Evolutionary conservation across 2,329 filamentous ascomycete genomes (phyloP).

Genomic region (Botryotinia globosa): DNA sequence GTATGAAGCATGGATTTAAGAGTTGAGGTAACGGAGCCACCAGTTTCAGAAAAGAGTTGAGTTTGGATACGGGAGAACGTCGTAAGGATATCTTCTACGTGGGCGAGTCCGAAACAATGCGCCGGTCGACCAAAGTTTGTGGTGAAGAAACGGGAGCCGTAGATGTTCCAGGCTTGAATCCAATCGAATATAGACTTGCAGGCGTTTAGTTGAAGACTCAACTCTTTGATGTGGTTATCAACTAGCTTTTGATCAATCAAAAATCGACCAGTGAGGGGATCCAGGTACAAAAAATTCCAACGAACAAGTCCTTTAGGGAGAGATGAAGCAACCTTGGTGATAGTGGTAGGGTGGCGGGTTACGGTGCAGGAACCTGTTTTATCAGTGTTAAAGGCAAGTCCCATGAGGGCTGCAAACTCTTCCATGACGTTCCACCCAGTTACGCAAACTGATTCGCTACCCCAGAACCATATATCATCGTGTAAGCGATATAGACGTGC

Average conservation of each 20-base stretch:
- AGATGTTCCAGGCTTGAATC: conserved; percentile 58
- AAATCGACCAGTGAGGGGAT: conserved; percentile 47
- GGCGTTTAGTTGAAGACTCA: conserved; percentile 51
- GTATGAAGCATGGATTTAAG: conserved; percentile 48
- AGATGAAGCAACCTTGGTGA: conserved; percentile 22
- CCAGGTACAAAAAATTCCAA: conserved; percentile 57
- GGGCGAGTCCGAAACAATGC: conserved; percentile 50
- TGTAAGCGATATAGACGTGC: conserved; percentile 58
- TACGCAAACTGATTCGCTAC: conserved; percentile 49
- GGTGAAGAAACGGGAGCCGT: conserved; percentile 53
- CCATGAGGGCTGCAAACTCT: conserved; percentile 52
- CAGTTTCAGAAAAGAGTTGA: conserved; percentile 44
- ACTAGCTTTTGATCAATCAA: conserved; percentile 53
- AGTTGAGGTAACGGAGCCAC: conserved; percentile 46
- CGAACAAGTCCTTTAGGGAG: conserved; percentile 52
- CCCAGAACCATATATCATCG: conserved; percentile 68
- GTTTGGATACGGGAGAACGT: conserved; percentile 52
- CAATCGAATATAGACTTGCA: conserved; percentile 55
- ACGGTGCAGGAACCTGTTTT: conserved; percentile 54
- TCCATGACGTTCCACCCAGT: conserved; percentile 57
- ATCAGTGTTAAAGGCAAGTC: conserved; percentile 55
- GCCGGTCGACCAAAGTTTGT: conserved; percentile 55
- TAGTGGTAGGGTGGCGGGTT: conserved; percentile 25
- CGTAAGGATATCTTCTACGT: conserved; percentile 53
- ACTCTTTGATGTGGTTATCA: conserved; percentile 53